A percentile compares a stretch with the other conserved stretches of the same genome.
phyloP scores from a whole-genome alignment of 2,329 filamentous ascomycete species.

The Leptographium radiaticola region DNA sequence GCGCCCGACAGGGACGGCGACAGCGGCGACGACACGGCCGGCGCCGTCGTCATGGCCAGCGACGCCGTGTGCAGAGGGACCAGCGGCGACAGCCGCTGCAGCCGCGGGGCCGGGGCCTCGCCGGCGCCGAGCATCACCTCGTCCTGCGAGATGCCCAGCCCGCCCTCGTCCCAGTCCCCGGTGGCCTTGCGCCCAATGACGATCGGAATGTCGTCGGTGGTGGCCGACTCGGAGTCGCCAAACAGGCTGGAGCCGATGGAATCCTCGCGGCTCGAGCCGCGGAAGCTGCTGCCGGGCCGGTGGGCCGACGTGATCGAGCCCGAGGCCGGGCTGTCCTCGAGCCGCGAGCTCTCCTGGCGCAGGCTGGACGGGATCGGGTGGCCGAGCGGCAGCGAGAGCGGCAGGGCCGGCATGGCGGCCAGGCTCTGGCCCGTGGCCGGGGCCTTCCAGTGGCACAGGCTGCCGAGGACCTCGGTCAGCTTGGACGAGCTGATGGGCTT shows the following conservation, averaged over 20 bases:
- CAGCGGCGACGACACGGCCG: neutral
- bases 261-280: conserved; percentile 70
- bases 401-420: conserved; percentile 27
- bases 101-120: conserved; percentile 15
- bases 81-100: neutral
- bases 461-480: conserved; percentile 73
- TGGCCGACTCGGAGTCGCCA: conserved; percentile 70
- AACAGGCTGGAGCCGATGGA: conserved; percentile 82
- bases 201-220: conserved; percentile 63
- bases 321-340: conserved; percentile 75
- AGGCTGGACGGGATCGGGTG: conserved; percentile 51
- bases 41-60: too few species aligned
- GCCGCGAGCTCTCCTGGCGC: conserved; percentile 47
- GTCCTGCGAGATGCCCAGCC: conserved; percentile 64
- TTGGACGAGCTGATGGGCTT: conserved; percentile 93
- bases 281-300: conserved; percentile 61
- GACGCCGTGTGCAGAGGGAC: neutral
- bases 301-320: conserved; percentile 59
- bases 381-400: conserved; percentile 31
- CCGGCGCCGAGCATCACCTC: conserved; percentile 24
- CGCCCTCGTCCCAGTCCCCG: conserved; percentile 68
- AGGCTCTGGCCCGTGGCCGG: conserved; percentile 37
- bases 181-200: conserved; percentile 60
- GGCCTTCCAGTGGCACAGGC: conserved; percentile 87
- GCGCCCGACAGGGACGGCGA: neutral